Evolutionary conservation across 208 protist species (phyloP).

Genomic region (Blastocrithidia nonstop): DNA sequence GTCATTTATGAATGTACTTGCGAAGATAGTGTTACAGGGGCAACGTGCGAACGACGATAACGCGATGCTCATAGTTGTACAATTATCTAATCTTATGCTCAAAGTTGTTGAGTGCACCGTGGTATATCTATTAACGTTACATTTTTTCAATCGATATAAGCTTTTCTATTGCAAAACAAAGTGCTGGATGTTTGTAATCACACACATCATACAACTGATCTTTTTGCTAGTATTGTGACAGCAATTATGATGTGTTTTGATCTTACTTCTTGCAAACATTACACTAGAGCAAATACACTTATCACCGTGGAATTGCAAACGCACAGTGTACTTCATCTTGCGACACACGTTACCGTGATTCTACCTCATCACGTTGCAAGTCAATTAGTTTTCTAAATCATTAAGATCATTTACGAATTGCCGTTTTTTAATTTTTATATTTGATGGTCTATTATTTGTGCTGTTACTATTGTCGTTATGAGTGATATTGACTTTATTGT

Average conservation of each 20-base stretch:
- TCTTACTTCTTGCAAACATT: no score
- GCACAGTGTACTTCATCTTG: no score
- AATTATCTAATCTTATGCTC: background rate
- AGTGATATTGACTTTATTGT: background rate
- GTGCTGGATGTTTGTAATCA: background rate
- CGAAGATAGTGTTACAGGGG: constrained; percentile 16
- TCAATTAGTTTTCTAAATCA: no score
- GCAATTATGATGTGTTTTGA: background rate
- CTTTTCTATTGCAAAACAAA: no score
- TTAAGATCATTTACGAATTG: no score
- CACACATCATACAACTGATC: background rate
- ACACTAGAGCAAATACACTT: no score
- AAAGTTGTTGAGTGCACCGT: constrained; percentile 11
- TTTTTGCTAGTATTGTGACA: background rate
- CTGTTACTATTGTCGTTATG: background rate
- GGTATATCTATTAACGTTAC: constrained; percentile 8
- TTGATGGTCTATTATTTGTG: background rate
- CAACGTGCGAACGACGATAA: constrained; percentile 14
- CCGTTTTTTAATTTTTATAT: background rate
- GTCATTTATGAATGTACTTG: constrained; percentile 12
- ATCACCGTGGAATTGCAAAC: no score
- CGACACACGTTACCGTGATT: no score
- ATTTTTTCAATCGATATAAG: constrained; percentile 19
- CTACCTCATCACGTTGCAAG: background rate
- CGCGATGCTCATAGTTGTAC: constrained; percentile 10